phyloP scores from a whole-genome alignment of 257 asterid genomes.

The Nicotiana benthamiana region DNA sequence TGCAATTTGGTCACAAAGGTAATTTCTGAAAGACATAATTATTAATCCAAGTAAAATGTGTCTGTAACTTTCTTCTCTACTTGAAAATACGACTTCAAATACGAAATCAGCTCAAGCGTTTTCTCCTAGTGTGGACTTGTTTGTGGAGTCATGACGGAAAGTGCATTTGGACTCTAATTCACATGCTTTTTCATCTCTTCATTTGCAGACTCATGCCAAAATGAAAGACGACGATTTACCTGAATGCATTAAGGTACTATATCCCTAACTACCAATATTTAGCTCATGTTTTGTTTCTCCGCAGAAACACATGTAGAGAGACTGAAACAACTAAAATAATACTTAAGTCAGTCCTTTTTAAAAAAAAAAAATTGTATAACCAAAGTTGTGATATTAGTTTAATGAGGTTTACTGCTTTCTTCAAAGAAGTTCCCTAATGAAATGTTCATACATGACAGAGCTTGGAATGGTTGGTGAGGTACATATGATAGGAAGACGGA shows the following conservation, averaged over 20 bases:
- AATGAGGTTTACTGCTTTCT: neutral
- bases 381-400: neutral
- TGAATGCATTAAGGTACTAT: constrained; percentile 77
- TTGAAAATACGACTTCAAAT: neutral
- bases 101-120: no score
- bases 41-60: neutral
- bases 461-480: constrained; percentile 79
- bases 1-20: constrained; percentile 50
- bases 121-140: neutral
- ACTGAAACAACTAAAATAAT: neutral
- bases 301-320: neutral
- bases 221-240: constrained; percentile 50
- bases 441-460: constrained; percentile 50
- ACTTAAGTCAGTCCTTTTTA: neutral
- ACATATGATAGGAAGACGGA: constrained; percentile 31
- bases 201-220: constrained; percentile 60
- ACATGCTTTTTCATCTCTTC: constrained; percentile 10
- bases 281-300: neutral
- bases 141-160: neutral
- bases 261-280: neutral
- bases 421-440: neutral
- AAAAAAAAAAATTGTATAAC: neutral
- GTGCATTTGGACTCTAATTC: neutral
- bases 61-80: neutral
- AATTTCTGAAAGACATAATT: neutral